These are phyloP conservation scores for Penicillium freii DNA, from an alignment of 2,329 filamentous ascomycete genomes.

Conservation along the genomic window DNA sequence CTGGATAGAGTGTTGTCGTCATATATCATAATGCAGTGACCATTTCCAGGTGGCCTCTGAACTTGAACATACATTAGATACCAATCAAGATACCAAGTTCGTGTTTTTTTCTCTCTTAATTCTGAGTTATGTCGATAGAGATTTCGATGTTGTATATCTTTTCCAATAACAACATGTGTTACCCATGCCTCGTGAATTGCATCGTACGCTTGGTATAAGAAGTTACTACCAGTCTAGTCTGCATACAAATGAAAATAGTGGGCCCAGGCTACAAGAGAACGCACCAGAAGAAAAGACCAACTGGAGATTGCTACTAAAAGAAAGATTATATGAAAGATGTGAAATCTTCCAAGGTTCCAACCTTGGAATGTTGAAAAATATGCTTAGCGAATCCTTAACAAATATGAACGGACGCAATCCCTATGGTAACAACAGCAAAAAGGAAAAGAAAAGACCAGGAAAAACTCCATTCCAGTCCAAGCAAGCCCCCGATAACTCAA, in stretches of 20 bases:
- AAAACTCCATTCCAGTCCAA: conserved; percentile 23
- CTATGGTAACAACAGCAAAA: background rate
- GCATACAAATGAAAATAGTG: background rate
- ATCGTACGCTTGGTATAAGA: background rate
- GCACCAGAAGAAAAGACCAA: background rate
- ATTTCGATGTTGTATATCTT: background rate
- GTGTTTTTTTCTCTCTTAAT: background rate
- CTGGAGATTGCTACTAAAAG: background rate
- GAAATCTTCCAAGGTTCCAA: background rate
- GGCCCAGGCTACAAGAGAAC: background rate
- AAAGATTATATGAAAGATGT: background rate
- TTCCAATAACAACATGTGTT: background rate
- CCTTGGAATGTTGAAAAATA: background rate
- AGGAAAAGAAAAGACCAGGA: conserved; percentile 3
- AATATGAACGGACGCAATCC: background rate
- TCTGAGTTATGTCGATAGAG: background rate
- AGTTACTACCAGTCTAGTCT: background rate
- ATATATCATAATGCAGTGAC: background rate
- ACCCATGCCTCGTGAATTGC: background rate
- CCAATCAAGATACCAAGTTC: conserved; percentile 8
- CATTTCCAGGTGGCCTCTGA: background rate
- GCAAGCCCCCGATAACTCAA: conserved; percentile 11
- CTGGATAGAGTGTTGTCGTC: background rate
- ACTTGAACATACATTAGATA: conserved; percentile 5
- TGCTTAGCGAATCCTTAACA: background rate